Conservation (phyloP, 345 rosid species). For the Citrus inodora region DNA sequence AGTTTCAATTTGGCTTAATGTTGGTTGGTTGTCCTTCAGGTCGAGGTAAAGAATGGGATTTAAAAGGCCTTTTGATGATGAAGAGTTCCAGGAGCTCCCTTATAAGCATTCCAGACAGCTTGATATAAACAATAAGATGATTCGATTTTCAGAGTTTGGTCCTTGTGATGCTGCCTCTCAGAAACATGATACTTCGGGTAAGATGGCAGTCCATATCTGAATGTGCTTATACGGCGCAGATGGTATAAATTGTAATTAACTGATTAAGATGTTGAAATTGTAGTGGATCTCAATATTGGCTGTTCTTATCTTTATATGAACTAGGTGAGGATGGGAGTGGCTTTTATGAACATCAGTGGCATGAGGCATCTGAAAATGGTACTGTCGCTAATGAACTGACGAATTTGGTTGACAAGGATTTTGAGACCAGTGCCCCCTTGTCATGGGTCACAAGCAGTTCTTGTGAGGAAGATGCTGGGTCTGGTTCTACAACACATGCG, state of each 20-base stretch:
- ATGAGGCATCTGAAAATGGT: constrained; percentile 26
- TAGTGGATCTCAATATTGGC: background rate
- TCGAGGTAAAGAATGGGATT: constrained; percentile 36
- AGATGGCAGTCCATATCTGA: background rate
- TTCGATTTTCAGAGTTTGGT: constrained; percentile 23
- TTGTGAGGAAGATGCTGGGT: constrained; percentile 25
- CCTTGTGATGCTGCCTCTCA: constrained; percentile 18
- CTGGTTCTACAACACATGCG: constrained; percentile 15
- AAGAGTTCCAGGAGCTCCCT: constrained; percentile 38
- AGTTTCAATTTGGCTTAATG: background rate
- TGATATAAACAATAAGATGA: constrained; percentile 29
- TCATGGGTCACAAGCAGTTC: constrained; percentile 35
- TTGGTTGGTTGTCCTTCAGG: constrained; percentile 19
- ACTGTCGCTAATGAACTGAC: constrained; percentile 19
- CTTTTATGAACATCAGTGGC: constrained; percentile 20
- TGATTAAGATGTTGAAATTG: background rate
- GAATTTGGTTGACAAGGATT: constrained; percentile 21
- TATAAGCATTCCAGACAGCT: constrained; percentile 43
- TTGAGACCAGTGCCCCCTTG: constrained; percentile 27
- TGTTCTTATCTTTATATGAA: background rate
- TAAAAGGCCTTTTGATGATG: constrained; percentile 49
- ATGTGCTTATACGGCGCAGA: background rate
- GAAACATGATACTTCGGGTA: constrained; percentile 30
- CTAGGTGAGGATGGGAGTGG: constrained; percentile 28
- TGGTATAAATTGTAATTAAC: background rate